These are phyloP conservation scores for Steccherinum ochraceum DNA, from an alignment of 768 basidiomycete genomes.

Conservation along the genomic window DNA sequence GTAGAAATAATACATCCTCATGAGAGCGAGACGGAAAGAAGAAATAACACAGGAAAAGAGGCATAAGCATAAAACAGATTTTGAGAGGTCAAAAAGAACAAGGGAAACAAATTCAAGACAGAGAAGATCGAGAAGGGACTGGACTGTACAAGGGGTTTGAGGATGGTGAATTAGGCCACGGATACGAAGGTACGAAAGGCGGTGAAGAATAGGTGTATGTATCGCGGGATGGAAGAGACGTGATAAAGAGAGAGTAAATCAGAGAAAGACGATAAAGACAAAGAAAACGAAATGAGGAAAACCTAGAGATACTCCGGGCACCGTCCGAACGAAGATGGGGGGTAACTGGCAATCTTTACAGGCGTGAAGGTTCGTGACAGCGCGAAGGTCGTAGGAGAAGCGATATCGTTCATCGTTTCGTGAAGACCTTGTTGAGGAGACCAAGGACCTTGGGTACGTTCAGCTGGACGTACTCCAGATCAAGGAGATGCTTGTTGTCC, in stretches of 20 bases:
- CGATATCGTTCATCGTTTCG: constrained; percentile 64
- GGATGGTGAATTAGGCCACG: neutral
- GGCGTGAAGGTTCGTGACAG: constrained; percentile 1
- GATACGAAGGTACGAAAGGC: neutral
- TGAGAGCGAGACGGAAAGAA: constrained; percentile 1
- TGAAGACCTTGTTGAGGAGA: constrained; percentile 90
- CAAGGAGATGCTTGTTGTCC: constrained; percentile 32
- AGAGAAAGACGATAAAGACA: constrained; percentile 2
- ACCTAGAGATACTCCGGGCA: neutral
- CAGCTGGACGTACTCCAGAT: constrained; percentile 96
- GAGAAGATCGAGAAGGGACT: neutral
- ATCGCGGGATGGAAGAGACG: neutral
- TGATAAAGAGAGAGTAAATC: neutral
- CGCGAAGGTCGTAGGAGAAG: constrained; percentile 1
- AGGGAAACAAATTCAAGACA: neutral
- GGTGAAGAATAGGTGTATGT: neutral
- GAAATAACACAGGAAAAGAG: constrained; percentile 4
- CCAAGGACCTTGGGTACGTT: constrained; percentile 91
- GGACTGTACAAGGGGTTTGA: too few relatives aligned
- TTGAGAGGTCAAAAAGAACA: constrained; percentile 2
- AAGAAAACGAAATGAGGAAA: constrained; percentile 1
- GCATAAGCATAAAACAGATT: neutral
- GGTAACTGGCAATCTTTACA: neutral
- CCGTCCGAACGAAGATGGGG: neutral
- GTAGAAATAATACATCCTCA: constrained; percentile 14